These are phyloP conservation scores for Paramyrothecium roridum DNA, from an alignment of 2,329 filamentous ascomycete genomes.

Conservation along the genomic window DNA sequence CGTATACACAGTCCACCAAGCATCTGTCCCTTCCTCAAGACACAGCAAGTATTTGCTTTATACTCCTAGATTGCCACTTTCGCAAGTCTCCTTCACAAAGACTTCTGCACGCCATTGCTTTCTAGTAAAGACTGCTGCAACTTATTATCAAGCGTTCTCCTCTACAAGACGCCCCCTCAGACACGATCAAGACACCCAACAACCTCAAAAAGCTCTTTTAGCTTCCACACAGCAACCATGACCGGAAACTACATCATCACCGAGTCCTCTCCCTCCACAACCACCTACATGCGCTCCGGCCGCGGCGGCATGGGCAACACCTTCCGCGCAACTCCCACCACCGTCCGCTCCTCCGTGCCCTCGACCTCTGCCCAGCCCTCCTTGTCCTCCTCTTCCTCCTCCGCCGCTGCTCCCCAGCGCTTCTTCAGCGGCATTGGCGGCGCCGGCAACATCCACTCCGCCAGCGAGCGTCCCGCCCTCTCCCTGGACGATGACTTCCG, in stretches of 20 bases:
- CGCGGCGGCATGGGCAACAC: slow-evolving; percentile 56
- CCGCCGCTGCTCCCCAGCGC: slow-evolving; percentile 36
- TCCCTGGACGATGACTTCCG: slow-evolving; percentile 45
- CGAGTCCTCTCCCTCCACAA: slow-evolving; percentile 26
- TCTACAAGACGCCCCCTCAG: no score
- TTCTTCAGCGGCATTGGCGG: slow-evolving; percentile 67
- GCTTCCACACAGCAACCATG: slow-evolving; percentile 15
- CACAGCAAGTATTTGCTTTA: no score
- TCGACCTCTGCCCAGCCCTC: slow-evolving; percentile 37
- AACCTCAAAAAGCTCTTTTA: no score
- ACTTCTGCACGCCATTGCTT: no score
- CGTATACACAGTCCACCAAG: not conserved
- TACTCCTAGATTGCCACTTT: not conserved
- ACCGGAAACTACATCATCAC: slow-evolving; percentile 27
- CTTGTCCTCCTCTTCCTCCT: slow-evolving; percentile 29
- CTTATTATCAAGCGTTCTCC: no score
- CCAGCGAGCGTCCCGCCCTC: slow-evolving; percentile 42
- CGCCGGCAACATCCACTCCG: slow-evolving; percentile 58
- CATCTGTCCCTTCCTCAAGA: no score
- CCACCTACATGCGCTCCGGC: slow-evolving; percentile 43
- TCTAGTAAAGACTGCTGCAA: no score
- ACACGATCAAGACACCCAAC: not conserved
- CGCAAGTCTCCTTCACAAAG: not conserved
- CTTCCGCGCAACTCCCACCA: slow-evolving; percentile 43
- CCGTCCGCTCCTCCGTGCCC: slow-evolving; percentile 39